A percentile compares a stretch with the other conserved stretches of the same genome.
phyloP scores from a whole-genome alignment of 108 stramenopile species.

The Cyclostephanos invisitatus region DNA sequence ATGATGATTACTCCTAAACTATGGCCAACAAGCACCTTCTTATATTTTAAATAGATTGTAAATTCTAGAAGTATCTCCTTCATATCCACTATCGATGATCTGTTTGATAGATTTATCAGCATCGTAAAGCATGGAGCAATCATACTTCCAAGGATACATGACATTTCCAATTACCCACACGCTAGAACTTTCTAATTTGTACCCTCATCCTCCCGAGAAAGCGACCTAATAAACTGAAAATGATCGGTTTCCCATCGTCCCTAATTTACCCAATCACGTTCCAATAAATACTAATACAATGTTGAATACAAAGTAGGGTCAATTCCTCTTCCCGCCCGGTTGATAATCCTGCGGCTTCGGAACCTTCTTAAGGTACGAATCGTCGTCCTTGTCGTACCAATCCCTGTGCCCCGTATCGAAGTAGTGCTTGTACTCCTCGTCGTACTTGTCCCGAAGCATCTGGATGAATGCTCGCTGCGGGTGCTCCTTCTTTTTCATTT shows the following conservation, averaged over 20 bases:
- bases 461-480: slow-evolving; percentile 60
- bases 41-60: too few species aligned
- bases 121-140: too few species aligned
- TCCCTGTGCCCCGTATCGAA: slow-evolving; percentile 66
- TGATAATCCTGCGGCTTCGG: slow-evolving; percentile 59
- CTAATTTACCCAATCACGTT: background rate
- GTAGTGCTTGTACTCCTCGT: slow-evolving; percentile 69
- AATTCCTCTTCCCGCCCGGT: slow-evolving; percentile 49
- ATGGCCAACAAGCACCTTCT: too few species aligned
- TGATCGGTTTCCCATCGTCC: background rate
- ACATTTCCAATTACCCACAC: too few species aligned
- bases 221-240: background rate
- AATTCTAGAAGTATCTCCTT: too few species aligned
- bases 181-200: too few species aligned
- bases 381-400: slow-evolving; percentile 82
- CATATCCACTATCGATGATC: too few species aligned
- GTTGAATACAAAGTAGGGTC: background rate
- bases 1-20: too few species aligned
- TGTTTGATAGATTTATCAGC: too few species aligned
- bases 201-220: too few species aligned
- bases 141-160: too few species aligned
- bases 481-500: slow-evolving; percentile 30
- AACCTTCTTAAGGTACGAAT: slow-evolving; percentile 76
- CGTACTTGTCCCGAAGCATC: slow-evolving; percentile 66
- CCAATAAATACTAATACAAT: background rate